phyloP scores from a whole-genome alignment of 2,329 filamentous ascomycete species.

The Paecilomyces sp. region DNA sequence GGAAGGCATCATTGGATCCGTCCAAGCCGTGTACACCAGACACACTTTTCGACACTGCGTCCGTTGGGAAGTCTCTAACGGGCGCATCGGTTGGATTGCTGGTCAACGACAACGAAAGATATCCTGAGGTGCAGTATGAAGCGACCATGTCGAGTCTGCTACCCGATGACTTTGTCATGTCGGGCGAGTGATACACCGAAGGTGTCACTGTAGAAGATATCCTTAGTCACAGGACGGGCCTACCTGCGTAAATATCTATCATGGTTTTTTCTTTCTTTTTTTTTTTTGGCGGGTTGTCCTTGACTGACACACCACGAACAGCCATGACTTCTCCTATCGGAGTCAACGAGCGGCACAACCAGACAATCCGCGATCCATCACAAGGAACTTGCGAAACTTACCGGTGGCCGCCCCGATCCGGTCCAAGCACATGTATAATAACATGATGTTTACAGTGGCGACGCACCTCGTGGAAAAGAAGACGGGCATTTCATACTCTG shows the following conservation, averaged over 20 bases:
- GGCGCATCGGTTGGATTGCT: slow-evolving; percentile 30
- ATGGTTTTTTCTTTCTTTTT: not conserved
- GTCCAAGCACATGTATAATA: slow-evolving; percentile 43
- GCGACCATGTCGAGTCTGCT: slow-evolving; percentile 43
- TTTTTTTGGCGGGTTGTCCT: slow-evolving; percentile 8
- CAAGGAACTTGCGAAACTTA: slow-evolving; percentile 41
- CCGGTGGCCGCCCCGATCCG: slow-evolving; percentile 40
- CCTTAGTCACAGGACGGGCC: slow-evolving; percentile 46
- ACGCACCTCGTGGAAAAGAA: slow-evolving; percentile 42
- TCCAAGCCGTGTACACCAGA: slow-evolving; percentile 12
- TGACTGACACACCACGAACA: slow-evolving; percentile 6
- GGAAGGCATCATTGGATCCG: slow-evolving; percentile 9
- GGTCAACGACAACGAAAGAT: slow-evolving; percentile 31
- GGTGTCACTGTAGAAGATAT: slow-evolving; percentile 50
- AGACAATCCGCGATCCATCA: slow-evolving; percentile 28
- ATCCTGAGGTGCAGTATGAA: slow-evolving; percentile 37
- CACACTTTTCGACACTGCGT: slow-evolving; percentile 18
- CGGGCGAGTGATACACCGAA: slow-evolving; percentile 39
- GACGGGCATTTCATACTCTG: slow-evolving; percentile 29
- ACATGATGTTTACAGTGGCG: slow-evolving; percentile 43
- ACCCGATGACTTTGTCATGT: slow-evolving; percentile 47
- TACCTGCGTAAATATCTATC: slow-evolving; percentile 36
- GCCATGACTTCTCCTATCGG: slow-evolving; percentile 25
- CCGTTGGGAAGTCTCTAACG: slow-evolving; percentile 17
- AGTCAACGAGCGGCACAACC: slow-evolving; percentile 20